phyloP scores from a whole-genome alignment of 768 basidiomycete species.

The Neoboletus brunneissimus region DNA sequence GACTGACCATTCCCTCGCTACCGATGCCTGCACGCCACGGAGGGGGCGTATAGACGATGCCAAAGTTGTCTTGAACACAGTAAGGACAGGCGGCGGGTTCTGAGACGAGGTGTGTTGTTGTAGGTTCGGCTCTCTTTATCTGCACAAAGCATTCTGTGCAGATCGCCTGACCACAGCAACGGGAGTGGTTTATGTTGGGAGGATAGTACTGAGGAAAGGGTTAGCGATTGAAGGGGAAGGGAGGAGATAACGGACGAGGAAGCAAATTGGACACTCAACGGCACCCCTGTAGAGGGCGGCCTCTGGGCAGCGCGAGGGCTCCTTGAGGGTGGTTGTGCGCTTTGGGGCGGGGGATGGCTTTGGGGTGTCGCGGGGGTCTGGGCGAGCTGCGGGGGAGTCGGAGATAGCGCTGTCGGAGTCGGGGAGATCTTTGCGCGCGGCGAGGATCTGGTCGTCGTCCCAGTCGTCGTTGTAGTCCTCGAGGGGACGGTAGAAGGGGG shows the following conservation, averaged over 20 bases:
- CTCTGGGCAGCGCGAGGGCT: conserved; percentile 63
- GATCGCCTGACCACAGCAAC: conserved; percentile 98
- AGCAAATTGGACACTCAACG: conserved; percentile 96
- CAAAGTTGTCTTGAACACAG: conserved; percentile 97
- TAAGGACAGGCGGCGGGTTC: conserved; percentile 98
- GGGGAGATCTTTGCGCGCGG: conserved; percentile 69
- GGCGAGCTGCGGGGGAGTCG: conserved; percentile 34
- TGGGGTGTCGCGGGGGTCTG: conserved; percentile 27
- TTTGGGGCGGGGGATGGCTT: conserved; percentile 40
- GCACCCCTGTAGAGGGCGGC: conserved; percentile 81
- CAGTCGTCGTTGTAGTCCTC: conserved; percentile 90
- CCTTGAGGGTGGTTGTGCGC: conserved; percentile 59
- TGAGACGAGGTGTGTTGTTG: conserved; percentile 90
- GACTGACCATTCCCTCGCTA: conserved; percentile 65
- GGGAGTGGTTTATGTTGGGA: conserved; percentile 92
- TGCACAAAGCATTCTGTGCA: conserved; percentile 99
- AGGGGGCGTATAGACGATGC: conserved; percentile 82
- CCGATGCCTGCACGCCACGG: conserved; percentile 79
- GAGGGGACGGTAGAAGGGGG: conserved; percentile 94
- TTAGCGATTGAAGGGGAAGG: conserved; percentile 15
- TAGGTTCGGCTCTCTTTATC: conserved; percentile 95
- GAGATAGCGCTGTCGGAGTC: conserved; percentile 47
- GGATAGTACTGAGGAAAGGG: conserved; percentile 80
- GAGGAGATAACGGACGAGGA: conserved; percentile 64
- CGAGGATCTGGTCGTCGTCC: conserved; percentile 85